phyloP scores from a whole-genome alignment of 2,329 filamentous ascomycete species.

The Didymella keratinophila region DNA sequence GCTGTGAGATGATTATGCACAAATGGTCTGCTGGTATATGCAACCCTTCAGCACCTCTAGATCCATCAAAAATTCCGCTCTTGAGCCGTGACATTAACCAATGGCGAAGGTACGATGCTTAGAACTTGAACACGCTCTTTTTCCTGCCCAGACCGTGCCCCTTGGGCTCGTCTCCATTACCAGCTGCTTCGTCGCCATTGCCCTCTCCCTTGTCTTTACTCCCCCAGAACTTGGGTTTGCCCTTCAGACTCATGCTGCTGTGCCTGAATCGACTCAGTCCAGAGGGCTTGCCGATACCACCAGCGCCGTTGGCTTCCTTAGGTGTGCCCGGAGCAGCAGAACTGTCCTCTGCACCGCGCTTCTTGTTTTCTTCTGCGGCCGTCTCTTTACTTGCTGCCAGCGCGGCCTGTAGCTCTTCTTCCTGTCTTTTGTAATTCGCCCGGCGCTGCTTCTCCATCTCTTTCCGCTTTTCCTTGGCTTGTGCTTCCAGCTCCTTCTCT shows the following conservation, averaged over 20 bases:
- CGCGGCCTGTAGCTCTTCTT: constrained; percentile 69
- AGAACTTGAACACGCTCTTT: constrained; percentile 65
- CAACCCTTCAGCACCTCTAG: background rate
- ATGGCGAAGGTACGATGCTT: background rate
- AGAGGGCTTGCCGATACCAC: constrained; percentile 41
- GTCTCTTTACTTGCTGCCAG: constrained; percentile 72
- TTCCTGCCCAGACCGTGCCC: constrained; percentile 74
- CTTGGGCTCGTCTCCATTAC: constrained; percentile 52
- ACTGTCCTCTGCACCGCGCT: constrained; percentile 23
- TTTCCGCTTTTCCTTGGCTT: constrained; percentile 57
- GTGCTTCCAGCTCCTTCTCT: constrained; percentile 61
- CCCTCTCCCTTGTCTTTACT: constrained; percentile 50
- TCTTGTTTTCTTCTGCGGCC: constrained; percentile 59
- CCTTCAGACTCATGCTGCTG: constrained; percentile 79
- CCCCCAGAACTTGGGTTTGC: constrained; percentile 74
- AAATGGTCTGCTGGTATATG: background rate
- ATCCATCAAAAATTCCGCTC: background rate
- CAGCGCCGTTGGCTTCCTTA: constrained; percentile 49
- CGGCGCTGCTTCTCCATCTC: constrained; percentile 62
- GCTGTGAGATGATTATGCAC: background rate
- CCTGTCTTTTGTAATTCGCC: constrained; percentile 64
- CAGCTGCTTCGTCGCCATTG: constrained; percentile 21
- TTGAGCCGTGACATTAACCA: background rate
- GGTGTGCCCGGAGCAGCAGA: constrained; percentile 6
- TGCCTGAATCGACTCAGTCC: constrained; percentile 72